A percentile compares a stretch with the other conserved stretches of the same genome.
These are phyloP conservation scores for Amaranthus tricolor DNA, from an alignment of 179 eudicot species.

Conservation along the genomic window DNA sequence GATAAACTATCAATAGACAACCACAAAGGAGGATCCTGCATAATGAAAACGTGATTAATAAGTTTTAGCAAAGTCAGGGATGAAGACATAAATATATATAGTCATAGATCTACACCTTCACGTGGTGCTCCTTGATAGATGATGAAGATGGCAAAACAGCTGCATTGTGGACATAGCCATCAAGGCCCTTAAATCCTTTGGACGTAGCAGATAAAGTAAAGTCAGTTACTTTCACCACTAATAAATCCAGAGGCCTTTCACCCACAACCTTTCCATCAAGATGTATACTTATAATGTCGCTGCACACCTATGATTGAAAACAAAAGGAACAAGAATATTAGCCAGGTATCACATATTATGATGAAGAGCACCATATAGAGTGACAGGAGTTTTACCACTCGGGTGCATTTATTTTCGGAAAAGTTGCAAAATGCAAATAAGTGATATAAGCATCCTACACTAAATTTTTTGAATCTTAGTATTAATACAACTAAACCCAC, in stretches of 20 bases:
- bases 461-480: too few species aligned
- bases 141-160: conserved; percentile 41
- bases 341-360: background rate
- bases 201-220: conserved; percentile 35
- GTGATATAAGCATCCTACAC: too few species aligned
- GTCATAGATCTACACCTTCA: conserved; percentile 40
- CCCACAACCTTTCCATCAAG: conserved; percentile 60
- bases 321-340: conserved; percentile 6
- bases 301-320: conserved; percentile 43
- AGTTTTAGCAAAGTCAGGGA: background rate
- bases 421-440: too few species aligned
- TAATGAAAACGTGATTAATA: conserved; percentile 7
- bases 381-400: too few species aligned
- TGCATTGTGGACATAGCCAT: conserved; percentile 52
- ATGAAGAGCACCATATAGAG: background rate
- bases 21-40: conserved; percentile 68
- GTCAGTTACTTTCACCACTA: conserved; percentile 22
- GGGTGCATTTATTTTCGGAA: too few species aligned
- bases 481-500: too few species aligned
- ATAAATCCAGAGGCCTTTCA: conserved; percentile 43
- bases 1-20: conserved; percentile 54
- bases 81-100: background rate
- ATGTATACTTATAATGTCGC: conserved; percentile 49
- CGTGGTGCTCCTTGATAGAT: conserved; percentile 43
- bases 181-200: conserved; percentile 35